Conservation (phyloP, 2,329 filamentous ascomycete species). For the Aspergillus intermedius region DNA sequence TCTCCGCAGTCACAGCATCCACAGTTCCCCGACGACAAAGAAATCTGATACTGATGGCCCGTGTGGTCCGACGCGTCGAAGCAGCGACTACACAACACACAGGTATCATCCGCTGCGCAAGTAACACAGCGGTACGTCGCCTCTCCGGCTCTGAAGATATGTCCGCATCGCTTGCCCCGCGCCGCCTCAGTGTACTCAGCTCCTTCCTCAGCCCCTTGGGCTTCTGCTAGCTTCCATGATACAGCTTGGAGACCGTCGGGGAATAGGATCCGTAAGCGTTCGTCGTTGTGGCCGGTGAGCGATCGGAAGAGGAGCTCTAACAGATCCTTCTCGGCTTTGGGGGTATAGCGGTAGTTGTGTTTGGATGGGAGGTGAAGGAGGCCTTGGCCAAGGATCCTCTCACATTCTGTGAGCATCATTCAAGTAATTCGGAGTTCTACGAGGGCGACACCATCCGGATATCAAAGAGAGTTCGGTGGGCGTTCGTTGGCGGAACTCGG, state of each 20-base stretch:
- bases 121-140: conserved; percentile 92
- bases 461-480: conserved; percentile 7
- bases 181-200: conserved; percentile 92
- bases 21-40: conserved; percentile 80
- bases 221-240: conserved; percentile 70
- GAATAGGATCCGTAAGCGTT: conserved; percentile 75
- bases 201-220: conserved; percentile 87
- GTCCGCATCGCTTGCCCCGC: conserved; percentile 86
- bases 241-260: conserved; percentile 62
- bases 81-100: conserved; percentile 86
- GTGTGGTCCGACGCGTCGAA: conserved; percentile 94
- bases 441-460: conserved; percentile 21
- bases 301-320: conserved; percentile 78
- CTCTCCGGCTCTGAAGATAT: conserved; percentile 93
- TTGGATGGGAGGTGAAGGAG: conserved; percentile 69
- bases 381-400: conserved; percentile 76
- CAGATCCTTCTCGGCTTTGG: conserved; percentile 64
- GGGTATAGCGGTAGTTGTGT: conserved; percentile 69
- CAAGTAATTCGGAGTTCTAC: conserved; percentile 8
- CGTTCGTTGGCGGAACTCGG: not conserved
- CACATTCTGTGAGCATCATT: conserved; percentile 49
- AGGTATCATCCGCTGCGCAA: conserved; percentile 90
- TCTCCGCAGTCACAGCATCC: conserved; percentile 98
- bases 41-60: conserved; percentile 85
- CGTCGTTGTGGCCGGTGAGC: conserved; percentile 66